Conservation (phyloP, 768 basidiomycete species). For the Solioccasus polychromus region DNA sequence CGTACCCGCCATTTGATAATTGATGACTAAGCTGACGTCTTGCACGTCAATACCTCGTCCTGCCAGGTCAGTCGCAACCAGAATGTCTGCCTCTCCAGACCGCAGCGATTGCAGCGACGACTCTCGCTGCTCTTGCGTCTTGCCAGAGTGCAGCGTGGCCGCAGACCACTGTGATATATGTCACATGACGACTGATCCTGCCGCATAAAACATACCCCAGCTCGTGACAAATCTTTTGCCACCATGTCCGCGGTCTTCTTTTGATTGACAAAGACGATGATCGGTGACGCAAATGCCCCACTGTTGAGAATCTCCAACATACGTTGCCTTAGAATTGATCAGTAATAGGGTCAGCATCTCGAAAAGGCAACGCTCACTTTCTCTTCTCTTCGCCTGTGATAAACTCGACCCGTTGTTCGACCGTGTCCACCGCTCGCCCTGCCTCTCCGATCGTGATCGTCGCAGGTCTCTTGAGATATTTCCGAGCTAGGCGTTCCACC, state of each 20-base stretch:
- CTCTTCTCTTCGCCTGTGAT: conserved; percentile 93
- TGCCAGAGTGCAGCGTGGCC: conserved; percentile 93
- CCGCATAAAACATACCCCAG: conserved; percentile 73
- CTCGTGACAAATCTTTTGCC: conserved; percentile 88
- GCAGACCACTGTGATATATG: conserved; percentile 69
- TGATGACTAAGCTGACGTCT: conserved; percentile 93
- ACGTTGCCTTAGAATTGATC: conserved; percentile 54
- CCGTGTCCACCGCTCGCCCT: conserved; percentile 96
- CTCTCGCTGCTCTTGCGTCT: conserved; percentile 97
- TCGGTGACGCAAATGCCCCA: conserved; percentile 78
- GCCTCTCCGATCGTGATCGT: conserved; percentile 98
- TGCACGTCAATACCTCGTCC: conserved; percentile 99
- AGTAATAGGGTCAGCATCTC: conserved; percentile 3
- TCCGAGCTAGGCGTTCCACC: conserved; percentile 91
- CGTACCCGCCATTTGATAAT: conserved; percentile 94
- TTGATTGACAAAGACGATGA: conserved; percentile 99
- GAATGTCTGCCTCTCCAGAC: conserved; percentile 79
- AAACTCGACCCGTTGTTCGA: conserved; percentile 95
- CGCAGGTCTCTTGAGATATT: conserved; percentile 90
- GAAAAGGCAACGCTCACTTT: conserved; percentile 58
- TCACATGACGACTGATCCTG: background rate
- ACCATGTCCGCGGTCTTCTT: conserved; percentile 99
- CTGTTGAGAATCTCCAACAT: conserved; percentile 92
- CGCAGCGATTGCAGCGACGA: conserved; percentile 84
- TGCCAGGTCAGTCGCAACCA: conserved; percentile 96